phyloP scores from a whole-genome alignment of 73 alveolate species.

The Symbiodinium natans region DNA sequence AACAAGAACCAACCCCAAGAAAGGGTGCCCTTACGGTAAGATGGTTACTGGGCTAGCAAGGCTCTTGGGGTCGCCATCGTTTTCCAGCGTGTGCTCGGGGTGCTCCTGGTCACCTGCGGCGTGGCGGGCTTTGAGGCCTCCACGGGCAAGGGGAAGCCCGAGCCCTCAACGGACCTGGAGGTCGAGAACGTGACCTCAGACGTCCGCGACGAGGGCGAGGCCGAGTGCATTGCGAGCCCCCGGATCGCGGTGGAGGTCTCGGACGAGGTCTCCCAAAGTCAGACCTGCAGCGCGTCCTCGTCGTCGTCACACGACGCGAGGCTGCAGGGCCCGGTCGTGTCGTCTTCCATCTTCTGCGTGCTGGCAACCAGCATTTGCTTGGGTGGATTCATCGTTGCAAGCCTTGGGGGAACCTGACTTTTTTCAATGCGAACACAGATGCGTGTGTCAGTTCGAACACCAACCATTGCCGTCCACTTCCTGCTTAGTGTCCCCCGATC shows the following conservation, averaged over 20 bases:
- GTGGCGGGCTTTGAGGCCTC: conserved; percentile 75
- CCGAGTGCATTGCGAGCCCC: background rate
- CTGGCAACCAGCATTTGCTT: conserved; percentile 10
- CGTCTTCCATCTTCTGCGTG: conserved; percentile 4
- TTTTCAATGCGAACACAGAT: no score
- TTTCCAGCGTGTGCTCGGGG: conserved; percentile 60
- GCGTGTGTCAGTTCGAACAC: no score
- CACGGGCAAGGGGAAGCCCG: background rate
- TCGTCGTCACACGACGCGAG: background rate
- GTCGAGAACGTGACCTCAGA: background rate
- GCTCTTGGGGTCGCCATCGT: conserved; percentile 11
- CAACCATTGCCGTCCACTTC: no score
- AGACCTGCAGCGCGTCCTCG: background rate
- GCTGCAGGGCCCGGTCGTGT: background rate
- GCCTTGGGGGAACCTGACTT: background rate
- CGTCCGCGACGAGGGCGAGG: background rate
- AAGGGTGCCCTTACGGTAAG: no score
- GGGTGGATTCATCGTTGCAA: background rate
- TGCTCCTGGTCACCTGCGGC: conserved; percentile 61
- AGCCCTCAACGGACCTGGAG: background rate
- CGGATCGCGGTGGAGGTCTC: background rate
- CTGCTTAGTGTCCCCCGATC: no score
- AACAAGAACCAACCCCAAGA: no score
- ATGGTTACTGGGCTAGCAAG: no score
- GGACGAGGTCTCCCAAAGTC: background rate